Conservation (phyloP, 2,329 filamentous ascomycete genomes). For the Venturia aucupariae region DNA sequence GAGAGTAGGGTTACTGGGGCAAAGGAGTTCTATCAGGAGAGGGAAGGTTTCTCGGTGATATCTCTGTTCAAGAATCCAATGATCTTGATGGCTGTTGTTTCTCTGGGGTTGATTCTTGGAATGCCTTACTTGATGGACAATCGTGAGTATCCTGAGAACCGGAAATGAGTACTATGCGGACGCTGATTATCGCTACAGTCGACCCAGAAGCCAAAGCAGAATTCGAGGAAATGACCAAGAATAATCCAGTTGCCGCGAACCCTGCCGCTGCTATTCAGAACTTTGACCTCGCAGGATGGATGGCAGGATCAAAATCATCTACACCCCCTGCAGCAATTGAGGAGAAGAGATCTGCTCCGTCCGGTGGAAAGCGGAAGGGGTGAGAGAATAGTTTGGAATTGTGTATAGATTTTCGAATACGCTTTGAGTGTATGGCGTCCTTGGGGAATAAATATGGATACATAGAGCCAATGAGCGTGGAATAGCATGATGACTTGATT, state of each 20-base stretch:
- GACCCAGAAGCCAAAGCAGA: slow-evolving; percentile 92
- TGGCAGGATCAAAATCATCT: slow-evolving; percentile 42
- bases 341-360: slow-evolving; percentile 3
- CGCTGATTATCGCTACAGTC: slow-evolving; percentile 49
- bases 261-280: slow-evolving; percentile 47
- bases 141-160: slow-evolving; percentile 51
- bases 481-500: neutral
- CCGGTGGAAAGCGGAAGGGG: slow-evolving; percentile 4
- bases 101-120: slow-evolving; percentile 74
- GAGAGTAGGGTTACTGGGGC: slow-evolving; percentile 51
- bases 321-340: slow-evolving; percentile 1
- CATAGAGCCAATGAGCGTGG: slow-evolving; percentile 2
- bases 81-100: slow-evolving; percentile 84
- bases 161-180: neutral
- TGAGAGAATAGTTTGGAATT: neutral
- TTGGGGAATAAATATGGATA: neutral
- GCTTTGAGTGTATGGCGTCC: neutral
- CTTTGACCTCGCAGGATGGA: slow-evolving; percentile 57
- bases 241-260: slow-evolving; percentile 51
- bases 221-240: slow-evolving; percentile 82
- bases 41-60: slow-evolving; percentile 68
- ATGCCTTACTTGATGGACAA: slow-evolving; percentile 95
- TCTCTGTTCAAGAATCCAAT: slow-evolving; percentile 87
- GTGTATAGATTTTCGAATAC: neutral
- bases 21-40: slow-evolving; percentile 70